Conservation (phyloP, 2,329 filamentous ascomycete genomes). For the Calonectria pteridis region DNA sequence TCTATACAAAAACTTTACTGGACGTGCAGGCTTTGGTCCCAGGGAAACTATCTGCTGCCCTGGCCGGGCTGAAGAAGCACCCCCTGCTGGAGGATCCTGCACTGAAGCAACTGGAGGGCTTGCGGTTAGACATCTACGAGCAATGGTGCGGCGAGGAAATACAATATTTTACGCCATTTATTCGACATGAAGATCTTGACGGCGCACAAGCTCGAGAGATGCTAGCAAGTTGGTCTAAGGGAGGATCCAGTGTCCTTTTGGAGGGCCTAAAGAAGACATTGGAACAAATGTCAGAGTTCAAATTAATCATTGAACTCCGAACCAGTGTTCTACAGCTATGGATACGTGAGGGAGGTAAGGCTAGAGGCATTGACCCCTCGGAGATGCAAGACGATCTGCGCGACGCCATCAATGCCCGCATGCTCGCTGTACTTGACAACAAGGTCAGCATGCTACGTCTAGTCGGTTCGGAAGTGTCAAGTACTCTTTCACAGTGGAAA, state of each 20-base stretch:
- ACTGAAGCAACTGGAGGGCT: slow-evolving; percentile 74
- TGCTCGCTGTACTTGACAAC: slow-evolving; percentile 71
- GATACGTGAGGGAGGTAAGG: slow-evolving; percentile 76
- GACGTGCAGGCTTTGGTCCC: slow-evolving; percentile 84
- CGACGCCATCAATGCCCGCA: slow-evolving; percentile 74
- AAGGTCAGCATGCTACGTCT: slow-evolving; percentile 74
- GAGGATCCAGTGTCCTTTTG: slow-evolving; percentile 70
- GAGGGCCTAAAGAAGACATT: slow-evolving; percentile 73
- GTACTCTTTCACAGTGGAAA: slow-evolving; percentile 72
- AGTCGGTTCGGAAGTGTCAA: slow-evolving; percentile 74
- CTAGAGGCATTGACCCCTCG: slow-evolving; percentile 75
- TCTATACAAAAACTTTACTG: slow-evolving; percentile 83
- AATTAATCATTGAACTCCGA: slow-evolving; percentile 76
- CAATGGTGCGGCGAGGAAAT: slow-evolving; percentile 88
- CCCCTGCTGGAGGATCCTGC: slow-evolving; percentile 79
- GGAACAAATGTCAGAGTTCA: slow-evolving; percentile 72
- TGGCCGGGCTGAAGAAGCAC: slow-evolving; percentile 76
- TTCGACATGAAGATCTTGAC: slow-evolving; percentile 82
- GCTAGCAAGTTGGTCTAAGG: slow-evolving; percentile 73
- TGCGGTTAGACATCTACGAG: slow-evolving; percentile 82
- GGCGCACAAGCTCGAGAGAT: slow-evolving; percentile 70
- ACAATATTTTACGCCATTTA: slow-evolving; percentile 86
- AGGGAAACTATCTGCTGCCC: slow-evolving; percentile 75
- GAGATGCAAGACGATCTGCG: slow-evolving; percentile 78
- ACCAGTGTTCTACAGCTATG: slow-evolving; percentile 79